A percentile compares a stretch with the other conserved stretches of the same genome.
Conservation (phyloP, 2,329 filamentous ascomycete species). For the Mariannaea elegans region DNA sequence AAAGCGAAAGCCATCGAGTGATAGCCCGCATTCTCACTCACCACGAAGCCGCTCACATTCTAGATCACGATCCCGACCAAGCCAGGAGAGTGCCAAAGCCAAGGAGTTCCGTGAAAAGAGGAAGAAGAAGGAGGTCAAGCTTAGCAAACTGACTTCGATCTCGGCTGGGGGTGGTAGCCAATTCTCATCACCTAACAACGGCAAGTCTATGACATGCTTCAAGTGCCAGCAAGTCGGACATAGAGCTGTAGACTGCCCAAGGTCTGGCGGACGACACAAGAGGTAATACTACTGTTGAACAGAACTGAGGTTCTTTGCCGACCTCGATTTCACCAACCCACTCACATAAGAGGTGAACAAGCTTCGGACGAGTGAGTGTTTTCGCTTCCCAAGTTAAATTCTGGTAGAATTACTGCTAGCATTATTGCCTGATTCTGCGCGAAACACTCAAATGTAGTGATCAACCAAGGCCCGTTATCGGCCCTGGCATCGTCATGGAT, state of each 20-base stretch:
- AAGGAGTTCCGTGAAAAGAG: slow-evolving; percentile 66
- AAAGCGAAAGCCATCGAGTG: slow-evolving; percentile 40
- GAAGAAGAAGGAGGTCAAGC: slow-evolving; percentile 72
- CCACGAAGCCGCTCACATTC: slow-evolving; percentile 44
- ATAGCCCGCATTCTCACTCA: slow-evolving; percentile 27
- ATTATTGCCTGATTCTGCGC: neutral
- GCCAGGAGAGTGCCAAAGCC: slow-evolving; percentile 42
- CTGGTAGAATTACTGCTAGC: neutral
- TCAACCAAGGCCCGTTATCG: neutral
- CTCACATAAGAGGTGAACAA: neutral
- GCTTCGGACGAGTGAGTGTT: neutral
- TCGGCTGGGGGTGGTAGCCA: slow-evolving; percentile 52
- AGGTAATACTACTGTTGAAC: slow-evolving; percentile 18
- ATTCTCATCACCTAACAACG: slow-evolving; percentile 29
- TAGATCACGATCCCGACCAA: slow-evolving; percentile 42
- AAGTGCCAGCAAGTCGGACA: slow-evolving; percentile 71
- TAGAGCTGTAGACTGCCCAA: slow-evolving; percentile 64
- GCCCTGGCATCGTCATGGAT: neutral
- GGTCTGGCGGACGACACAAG: slow-evolving; percentile 25
- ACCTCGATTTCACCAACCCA: neutral
- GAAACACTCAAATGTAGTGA: slow-evolving; percentile 2
- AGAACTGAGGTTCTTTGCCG: neutral
- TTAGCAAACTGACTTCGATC: slow-evolving; percentile 70
- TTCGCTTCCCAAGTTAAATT: neutral
- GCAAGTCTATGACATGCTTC: slow-evolving; percentile 59